Percentiles rank a stretch among this genome's conserved stretches.
These are phyloP conservation scores for Epichloe scottii DNA, from an alignment of 2,329 filamentous ascomycete species.

Conservation along the genomic window DNA sequence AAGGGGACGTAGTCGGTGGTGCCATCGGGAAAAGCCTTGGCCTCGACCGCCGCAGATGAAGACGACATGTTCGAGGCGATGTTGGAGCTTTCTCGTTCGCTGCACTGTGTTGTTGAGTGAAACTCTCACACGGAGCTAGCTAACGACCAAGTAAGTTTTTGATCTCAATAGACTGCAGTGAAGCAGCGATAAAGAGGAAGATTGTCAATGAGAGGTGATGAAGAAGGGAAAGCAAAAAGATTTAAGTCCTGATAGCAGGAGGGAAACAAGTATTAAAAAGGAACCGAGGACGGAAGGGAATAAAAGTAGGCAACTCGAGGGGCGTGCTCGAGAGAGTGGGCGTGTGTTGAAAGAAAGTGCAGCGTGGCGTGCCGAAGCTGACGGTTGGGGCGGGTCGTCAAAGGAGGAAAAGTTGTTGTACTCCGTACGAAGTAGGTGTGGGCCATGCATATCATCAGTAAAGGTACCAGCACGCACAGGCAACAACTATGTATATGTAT, in stretches of 20 bases:
- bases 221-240: not conserved
- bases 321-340: conserved; percentile 1
- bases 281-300: not conserved
- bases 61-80: conserved; percentile 2
- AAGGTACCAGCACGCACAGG: not conserved
- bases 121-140: not conserved
- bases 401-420: not conserved
- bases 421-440: no score
- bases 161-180: not conserved
- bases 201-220: not conserved
- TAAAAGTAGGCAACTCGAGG: not conserved
- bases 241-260: not conserved
- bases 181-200: not conserved
- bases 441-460: not conserved
- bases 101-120: not conserved
- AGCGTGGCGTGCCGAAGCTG: conserved; percentile 1
- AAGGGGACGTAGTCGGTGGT: conserved; percentile 43
- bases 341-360: not conserved
- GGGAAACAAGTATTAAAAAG: conserved; percentile 1
- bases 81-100: not conserved
- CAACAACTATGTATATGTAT: no score
- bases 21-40: conserved; percentile 36
- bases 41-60: conserved; percentile 15
- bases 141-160: not conserved
- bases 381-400: conserved; percentile 6